A percentile compares a stretch with the other conserved stretches of the same genome.
Evolutionary conservation across 2,329 filamentous ascomycete species (phyloP).

Genomic region (Hypoxylon sp.): DNA sequence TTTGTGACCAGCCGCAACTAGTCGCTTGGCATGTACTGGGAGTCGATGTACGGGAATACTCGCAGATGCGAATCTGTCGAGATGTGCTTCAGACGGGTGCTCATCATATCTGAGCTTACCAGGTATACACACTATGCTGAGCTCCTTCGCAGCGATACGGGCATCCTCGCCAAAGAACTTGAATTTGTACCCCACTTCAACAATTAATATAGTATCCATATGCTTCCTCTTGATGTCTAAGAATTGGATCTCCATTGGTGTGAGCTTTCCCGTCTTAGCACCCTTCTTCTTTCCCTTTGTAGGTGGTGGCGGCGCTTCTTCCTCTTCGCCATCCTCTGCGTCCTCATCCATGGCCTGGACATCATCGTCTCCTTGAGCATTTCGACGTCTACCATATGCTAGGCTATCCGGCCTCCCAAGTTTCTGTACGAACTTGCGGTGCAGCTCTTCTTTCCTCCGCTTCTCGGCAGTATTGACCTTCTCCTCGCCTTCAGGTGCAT

Average conservation of each 20-base stretch:
- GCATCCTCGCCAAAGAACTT: conserved; percentile 98
- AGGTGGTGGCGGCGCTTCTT: conserved; percentile 64
- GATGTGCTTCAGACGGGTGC: conserved; percentile 91
- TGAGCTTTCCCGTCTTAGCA: conserved; percentile 81
- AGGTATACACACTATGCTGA: conserved; percentile 96
- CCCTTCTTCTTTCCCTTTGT: conserved; percentile 76
- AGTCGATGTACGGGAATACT: conserved; percentile 94
- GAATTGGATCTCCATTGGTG: conserved; percentile 93
- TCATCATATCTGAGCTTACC: conserved; percentile 96
- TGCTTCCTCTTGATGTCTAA: conserved; percentile 94
- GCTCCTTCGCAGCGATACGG: conserved; percentile 85
- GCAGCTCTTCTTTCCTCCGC: conserved; percentile 78
- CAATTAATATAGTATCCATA: conserved; percentile 88
- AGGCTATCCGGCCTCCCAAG: conserved; percentile 89
- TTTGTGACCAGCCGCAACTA: conserved; percentile 94
- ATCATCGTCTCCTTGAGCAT: conserved; percentile 68
- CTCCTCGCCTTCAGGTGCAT: conserved; percentile 56
- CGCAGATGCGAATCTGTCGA: conserved; percentile 92
- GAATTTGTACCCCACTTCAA: conserved; percentile 99
- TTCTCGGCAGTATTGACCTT: conserved; percentile 63
- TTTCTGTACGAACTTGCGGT: conserved; percentile 89
- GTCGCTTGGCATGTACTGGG: conserved; percentile 92
- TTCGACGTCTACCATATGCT: conserved; percentile 73
- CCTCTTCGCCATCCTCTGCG: conserved; percentile 70
- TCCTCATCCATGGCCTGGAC: conserved; percentile 64